A percentile compares a stretch with the other conserved stretches of the same genome.
Evolutionary conservation across 2,329 filamentous ascomycete genomes (phyloP).

Genomic region (Cladosporium sp.): DNA sequence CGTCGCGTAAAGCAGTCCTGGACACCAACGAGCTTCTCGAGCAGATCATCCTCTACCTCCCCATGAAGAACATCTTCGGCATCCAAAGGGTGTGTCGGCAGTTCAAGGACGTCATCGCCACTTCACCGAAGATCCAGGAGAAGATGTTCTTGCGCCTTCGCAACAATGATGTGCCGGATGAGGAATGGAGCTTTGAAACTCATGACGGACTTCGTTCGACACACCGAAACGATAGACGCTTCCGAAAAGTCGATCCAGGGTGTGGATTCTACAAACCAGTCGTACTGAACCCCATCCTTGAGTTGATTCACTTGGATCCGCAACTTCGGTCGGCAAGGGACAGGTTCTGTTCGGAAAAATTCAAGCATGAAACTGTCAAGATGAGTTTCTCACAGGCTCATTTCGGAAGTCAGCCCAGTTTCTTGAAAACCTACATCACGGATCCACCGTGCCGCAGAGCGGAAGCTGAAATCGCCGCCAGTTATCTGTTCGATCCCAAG

Average conservation of each 20-base stretch:
- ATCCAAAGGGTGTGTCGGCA: conserved; percentile 11
- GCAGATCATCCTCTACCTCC: conserved; percentile 14
- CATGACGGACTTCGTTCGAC: too few relatives aligned
- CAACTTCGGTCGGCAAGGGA: too few relatives aligned
- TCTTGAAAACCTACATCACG: neutral
- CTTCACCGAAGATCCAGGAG: neutral
- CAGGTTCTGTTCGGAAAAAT: too few relatives aligned
- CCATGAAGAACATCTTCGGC: conserved; percentile 14
- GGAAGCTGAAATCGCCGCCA: neutral
- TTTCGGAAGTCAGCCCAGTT: neutral
- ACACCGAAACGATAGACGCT: neutral
- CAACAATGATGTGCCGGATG: neutral
- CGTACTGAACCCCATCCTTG: neutral
- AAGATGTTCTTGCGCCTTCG: neutral
- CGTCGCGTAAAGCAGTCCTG: conserved; percentile 6
- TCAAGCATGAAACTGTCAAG: too few relatives aligned
- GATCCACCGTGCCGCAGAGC: neutral
- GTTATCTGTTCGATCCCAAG: neutral
- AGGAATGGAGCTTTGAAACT: neutral
- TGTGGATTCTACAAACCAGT: neutral
- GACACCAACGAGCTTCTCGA: conserved; percentile 21
- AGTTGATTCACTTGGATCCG: too few relatives aligned
- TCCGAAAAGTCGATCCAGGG: too few relatives aligned
- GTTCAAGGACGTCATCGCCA: neutral
- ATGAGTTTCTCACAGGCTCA: neutral